Percentiles rank a stretch among this genome's conserved stretches.
Conservation (phyloP, 1,139 yeast genomes). For the Schwanniomyces etchellsii region DNA sequence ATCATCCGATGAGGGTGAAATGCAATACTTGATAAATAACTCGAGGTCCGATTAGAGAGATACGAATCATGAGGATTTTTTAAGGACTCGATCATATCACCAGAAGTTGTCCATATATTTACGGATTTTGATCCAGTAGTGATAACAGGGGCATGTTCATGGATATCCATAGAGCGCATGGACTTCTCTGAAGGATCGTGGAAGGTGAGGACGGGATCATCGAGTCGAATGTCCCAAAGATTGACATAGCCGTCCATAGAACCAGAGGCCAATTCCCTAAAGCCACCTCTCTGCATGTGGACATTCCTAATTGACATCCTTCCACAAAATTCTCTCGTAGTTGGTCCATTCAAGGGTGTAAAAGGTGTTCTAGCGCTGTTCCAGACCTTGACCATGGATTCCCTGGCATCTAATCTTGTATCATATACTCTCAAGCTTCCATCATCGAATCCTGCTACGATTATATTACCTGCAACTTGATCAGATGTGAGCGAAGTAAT, state of each 20-base stretch:
- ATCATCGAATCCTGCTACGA: constrained; percentile 91
- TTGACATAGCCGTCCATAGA: constrained; percentile 78
- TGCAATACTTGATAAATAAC: constrained; percentile 58
- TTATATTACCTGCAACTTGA: constrained; percentile 89
- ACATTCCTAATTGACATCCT: constrained; percentile 68
- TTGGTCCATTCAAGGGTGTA: constrained; percentile 1
- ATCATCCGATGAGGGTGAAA: constrained; percentile 96
- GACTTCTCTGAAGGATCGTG: constrained; percentile 52
- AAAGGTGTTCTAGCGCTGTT: constrained; percentile 15
- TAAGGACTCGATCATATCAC: constrained; percentile 62
- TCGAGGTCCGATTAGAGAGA: constrained; percentile 40
- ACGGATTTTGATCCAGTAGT: constrained; percentile 80
- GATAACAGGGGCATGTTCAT: constrained; percentile 93
- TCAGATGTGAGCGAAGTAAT: constrained; percentile 89
- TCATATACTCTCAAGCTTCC: constrained; percentile 90
- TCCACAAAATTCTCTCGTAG: constrained; percentile 11
- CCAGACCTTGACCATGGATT: constrained; percentile 85
- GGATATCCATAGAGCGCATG: constrained; percentile 74
- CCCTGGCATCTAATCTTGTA: constrained; percentile 77
- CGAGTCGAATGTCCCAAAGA: constrained; percentile 82
- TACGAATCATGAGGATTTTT: constrained; percentile 48
- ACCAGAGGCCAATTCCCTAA: constrained; percentile 82
- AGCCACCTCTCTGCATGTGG: constrained; percentile 96
- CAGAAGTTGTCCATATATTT: constrained; percentile 85
- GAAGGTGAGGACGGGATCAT: constrained; percentile 66